Conservation (phyloP, 768 basidiomycete species). For the Mycena belliarum region DNA sequence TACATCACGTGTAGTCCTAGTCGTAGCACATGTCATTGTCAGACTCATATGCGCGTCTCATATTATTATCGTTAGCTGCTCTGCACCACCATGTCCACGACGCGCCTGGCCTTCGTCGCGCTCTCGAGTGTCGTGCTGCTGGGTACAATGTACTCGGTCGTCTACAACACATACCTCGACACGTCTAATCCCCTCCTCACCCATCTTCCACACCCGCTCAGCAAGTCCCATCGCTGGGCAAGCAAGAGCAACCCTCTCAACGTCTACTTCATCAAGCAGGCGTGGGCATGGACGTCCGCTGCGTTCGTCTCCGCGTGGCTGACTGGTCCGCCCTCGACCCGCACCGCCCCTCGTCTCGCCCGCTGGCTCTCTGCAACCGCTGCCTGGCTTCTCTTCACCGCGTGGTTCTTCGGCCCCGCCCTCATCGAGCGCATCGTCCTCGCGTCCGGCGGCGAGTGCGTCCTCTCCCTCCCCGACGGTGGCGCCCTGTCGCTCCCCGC, state of each 20-base stretch:
- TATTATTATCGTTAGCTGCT: too few relatives aligned
- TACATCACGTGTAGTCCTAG: background rate
- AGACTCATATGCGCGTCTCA: too few relatives aligned
- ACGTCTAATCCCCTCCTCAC: conserved; percentile 78
- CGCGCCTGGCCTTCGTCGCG: conserved; percentile 35
- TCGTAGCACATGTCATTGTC: background rate
- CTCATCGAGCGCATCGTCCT: conserved; percentile 66
- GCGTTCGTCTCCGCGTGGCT: conserved; percentile 61
- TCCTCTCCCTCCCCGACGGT: conserved; percentile 62
- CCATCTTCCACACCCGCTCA: conserved; percentile 67
- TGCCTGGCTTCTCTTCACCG: conserved; percentile 74
- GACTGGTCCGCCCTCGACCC: conserved; percentile 51
- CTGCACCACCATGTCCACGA: conserved; percentile 11
- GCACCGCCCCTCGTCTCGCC: conserved; percentile 42
- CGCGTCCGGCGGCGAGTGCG: conserved; percentile 75
- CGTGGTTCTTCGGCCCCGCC: conserved; percentile 88
- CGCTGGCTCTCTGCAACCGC: conserved; percentile 62
- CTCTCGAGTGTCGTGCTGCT: conserved; percentile 50
- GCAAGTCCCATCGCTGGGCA: conserved; percentile 71
- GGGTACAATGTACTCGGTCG: conserved; percentile 68
- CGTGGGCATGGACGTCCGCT: conserved; percentile 88
- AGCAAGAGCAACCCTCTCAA: conserved; percentile 82
- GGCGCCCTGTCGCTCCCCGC: conserved; percentile 53
- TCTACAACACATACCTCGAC: conserved; percentile 73
- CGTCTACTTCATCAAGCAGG: conserved; percentile 82